Base-by-base conservation (phyloP, 192 early-diverging fungal species). In the Coemansia javaensis region DNA sequence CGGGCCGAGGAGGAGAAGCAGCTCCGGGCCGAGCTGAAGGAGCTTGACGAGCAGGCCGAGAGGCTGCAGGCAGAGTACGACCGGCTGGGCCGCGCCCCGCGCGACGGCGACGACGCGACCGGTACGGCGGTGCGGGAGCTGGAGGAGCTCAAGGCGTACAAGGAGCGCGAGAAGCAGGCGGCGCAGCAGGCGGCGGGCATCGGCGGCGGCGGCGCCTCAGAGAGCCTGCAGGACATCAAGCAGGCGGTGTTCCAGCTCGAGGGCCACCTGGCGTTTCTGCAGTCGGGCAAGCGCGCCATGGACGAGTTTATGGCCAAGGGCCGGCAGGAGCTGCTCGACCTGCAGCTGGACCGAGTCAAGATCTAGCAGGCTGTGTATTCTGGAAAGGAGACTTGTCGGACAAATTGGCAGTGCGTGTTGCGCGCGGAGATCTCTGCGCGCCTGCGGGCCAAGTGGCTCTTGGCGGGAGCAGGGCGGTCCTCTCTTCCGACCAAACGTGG, bases 241-340 rank as follows among this genome's bases (percentile, higher is more conserved):
- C 61, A 72, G 49, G 56, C 69, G 11, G 53, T 72, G 12, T 65
- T 50, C 32, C 57, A 56, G 23, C 61, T 72, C 15, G 69, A 72
- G 28, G 69, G 69, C n/a, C 56, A 65, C 15, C 31, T 72, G 40
- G 48, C 69, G 30, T 60, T 64, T 22, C 41, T 72, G 53, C 44
- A 50, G 37, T 59, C 69, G 0, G 69, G 56, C 10, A 59, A 65
- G 57, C 60, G 62, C 25, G 56, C 62, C 14, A 64, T 72, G 32
- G 69, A 72, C 11, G 62, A 64, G 49, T 72, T 65, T 52, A 56
- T 72, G 17, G 27, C 35, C 3, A 32, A 40, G 2, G 46, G 57
- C 20, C 59, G 59, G 27, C 69, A 72, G 23, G 57, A 72, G 37
- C 62, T 72, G 13, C 21, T 72, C 7, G 69, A 72, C 17, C 41